These are phyloP conservation scores for Trametes villosa DNA, from an alignment of 768 basidiomycete species.

Conservation along the genomic window DNA sequence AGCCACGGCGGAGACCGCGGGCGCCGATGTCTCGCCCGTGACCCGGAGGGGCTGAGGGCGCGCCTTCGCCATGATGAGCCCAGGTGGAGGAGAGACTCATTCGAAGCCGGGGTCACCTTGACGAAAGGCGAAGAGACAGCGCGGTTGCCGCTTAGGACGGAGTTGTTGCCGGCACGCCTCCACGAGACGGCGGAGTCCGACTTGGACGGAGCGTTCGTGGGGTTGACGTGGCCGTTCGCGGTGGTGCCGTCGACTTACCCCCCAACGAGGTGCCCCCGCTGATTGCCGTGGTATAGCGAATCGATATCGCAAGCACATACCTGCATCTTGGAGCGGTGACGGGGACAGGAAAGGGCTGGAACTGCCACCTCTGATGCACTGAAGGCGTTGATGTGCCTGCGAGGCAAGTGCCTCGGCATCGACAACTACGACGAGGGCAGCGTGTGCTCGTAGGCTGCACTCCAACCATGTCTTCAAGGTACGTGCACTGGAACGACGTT, in stretches of 20 bases:
- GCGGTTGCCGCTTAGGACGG: constrained; percentile 69
- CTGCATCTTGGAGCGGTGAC: constrained; percentile 84
- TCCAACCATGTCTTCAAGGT: too few species aligned
- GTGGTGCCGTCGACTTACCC: constrained; percentile 35
- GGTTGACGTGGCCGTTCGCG: too few species aligned
- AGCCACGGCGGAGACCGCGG: constrained; percentile 51
- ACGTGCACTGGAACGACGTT: too few species aligned
- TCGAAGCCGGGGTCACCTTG: constrained; percentile 74
- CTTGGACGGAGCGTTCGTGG: constrained; percentile 58
- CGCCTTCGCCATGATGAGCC: constrained; percentile 33
- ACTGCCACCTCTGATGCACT: too few species aligned
- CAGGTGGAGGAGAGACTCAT: constrained; percentile 60
- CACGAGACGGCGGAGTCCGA: constrained; percentile 81
- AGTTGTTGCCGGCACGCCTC: constrained; percentile 77
- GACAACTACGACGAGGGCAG: too few species aligned
- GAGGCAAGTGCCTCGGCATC: too few species aligned
- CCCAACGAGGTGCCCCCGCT: constrained; percentile 77
- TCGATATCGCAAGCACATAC: constrained; percentile 41
- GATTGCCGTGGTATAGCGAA: constrained; percentile 62
- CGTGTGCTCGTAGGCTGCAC: too few species aligned
- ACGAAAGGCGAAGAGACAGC: constrained; percentile 52
- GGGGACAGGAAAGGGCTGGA: too few species aligned
- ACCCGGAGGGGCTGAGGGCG: constrained; percentile 67
- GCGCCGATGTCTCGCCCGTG: constrained; percentile 42
- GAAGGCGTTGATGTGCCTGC: too few species aligned